Base-by-base conservation (phyloP, 2,329 filamentous ascomycete species). In the Orbilia quercus region DNA sequence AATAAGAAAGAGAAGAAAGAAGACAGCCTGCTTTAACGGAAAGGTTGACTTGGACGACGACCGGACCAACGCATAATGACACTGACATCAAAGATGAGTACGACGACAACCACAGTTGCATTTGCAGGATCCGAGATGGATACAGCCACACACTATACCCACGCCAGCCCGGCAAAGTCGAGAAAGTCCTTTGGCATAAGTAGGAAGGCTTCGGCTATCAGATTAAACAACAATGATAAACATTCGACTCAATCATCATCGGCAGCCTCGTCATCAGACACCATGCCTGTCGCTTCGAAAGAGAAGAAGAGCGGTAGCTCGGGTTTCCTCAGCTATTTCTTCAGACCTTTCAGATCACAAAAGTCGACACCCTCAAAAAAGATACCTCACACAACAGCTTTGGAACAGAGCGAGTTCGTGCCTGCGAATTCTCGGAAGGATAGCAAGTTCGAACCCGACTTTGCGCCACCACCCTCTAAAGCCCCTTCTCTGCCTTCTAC, bases 41-140 rank as follows among this genome's bases (percentile, higher is more conserved):
- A 64, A 51, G 55, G 31, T 45, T 36, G 47, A 23, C 16, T 16
- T 34, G 57, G 48, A 63, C 57, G 31, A 36, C 31, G 20, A 7
- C 54, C 53, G 60, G 20, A 7, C 54, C 53, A 66, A 62, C 47
- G 45, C 54, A 62, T 60, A 31, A 73, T 73, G 69, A 73, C 69
- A 48, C 36, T 54, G 51, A 38, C 58, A 20, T 50, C 48, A 18
- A 73, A 59, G 54, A 73, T 73, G 69, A 73, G 69, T 53, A 59
- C 67, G 54, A 59, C 67, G 54, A 73, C 69, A 40, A 59, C 67
- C 36, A 73, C 67, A 51, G 53, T 73, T 50, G 62, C 60, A 44
- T 72, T 72, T 60, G 53, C 69, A 73, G 69, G 69, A 73, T 73
- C 69, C 60, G 69, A 73, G 42, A 65, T 66, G 69, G 69, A 73